Conservation (phyloP, 441 rosid genomes). For the Populus tomentosa region DNA sequence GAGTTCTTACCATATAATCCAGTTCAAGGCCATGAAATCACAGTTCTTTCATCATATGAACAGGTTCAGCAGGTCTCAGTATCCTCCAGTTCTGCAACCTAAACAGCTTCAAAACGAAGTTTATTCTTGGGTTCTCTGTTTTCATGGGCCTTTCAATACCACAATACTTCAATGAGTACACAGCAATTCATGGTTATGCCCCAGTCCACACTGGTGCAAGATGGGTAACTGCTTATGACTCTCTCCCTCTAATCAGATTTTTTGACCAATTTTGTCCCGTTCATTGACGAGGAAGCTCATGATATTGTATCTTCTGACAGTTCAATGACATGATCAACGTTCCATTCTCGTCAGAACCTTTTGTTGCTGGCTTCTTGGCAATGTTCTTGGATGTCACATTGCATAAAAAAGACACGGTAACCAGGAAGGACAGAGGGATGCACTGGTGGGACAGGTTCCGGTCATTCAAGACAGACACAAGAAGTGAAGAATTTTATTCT, state of each 20-base stretch:
- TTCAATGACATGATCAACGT: slow-evolving; percentile 94
- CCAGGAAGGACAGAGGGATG: slow-evolving; percentile 78
- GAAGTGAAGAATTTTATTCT: slow-evolving; percentile 87
- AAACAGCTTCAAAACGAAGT: slow-evolving; percentile 74
- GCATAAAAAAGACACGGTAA: slow-evolving; percentile 48
- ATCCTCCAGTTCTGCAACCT: slow-evolving; percentile 94
- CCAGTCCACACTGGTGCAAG: slow-evolving; percentile 86
- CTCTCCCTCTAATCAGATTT: background rate
- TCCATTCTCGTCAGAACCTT: slow-evolving; percentile 78
- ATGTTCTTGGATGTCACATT: slow-evolving; percentile 65
- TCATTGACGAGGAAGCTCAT: background rate
- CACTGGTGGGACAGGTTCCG: slow-evolving; percentile 95
- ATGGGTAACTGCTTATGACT: slow-evolving; percentile 54
- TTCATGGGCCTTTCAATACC: slow-evolving; percentile 66
- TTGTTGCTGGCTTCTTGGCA: slow-evolving; percentile 75
- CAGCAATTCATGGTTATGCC: slow-evolving; percentile 70
- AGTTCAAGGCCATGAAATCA: background rate
- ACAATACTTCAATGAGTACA: slow-evolving; percentile 58
- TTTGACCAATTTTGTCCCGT: background rate
- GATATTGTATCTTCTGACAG: slow-evolving; percentile 32
- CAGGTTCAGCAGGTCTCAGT: slow-evolving; percentile 86
- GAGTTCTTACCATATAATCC: background rate
- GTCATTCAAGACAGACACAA: slow-evolving; percentile 60
- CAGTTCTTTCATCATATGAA: slow-evolving; percentile 1
- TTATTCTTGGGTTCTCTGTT: slow-evolving; percentile 75